Evolutionary conservation across 371 early-diverging fungal genomes (phyloP).

Genomic region (Zychaea mexicana): DNA sequence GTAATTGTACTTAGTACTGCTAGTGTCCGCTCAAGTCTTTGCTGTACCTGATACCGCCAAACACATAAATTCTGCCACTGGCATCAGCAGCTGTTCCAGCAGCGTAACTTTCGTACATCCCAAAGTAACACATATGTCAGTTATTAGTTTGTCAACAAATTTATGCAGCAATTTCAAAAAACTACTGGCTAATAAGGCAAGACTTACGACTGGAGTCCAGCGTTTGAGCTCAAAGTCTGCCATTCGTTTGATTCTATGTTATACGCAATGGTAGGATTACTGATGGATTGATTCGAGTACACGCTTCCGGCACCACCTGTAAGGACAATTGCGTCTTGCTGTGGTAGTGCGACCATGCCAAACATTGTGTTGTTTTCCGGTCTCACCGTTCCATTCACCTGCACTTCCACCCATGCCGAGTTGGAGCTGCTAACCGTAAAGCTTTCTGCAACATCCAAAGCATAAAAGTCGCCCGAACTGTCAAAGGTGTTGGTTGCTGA

Average conservation of each 20-base stretch:
- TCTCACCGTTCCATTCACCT: not conserved
- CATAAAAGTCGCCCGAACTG: not conserved
- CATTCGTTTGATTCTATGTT: not conserved
- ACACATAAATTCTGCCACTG: not conserved
- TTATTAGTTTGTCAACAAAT: not conserved
- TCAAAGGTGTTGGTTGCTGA: not conserved
- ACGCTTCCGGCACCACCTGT: conserved; percentile 1
- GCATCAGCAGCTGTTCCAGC: not conserved
- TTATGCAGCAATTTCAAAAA: too few relatives aligned
- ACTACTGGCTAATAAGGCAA: too few relatives aligned
- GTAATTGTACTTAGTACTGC: too few relatives aligned
- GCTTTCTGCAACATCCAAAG: not conserved
- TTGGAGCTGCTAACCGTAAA: not conserved
- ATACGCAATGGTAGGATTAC: not conserved
- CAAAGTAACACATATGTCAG: too few relatives aligned
- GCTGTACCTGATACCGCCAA: conserved; percentile 1
- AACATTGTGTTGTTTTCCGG: not conserved
- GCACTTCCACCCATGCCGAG: not conserved
- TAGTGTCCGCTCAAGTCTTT: too few relatives aligned
- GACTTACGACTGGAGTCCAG: not conserved
- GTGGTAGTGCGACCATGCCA: not conserved
- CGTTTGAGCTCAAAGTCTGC: not conserved
- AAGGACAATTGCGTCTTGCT: not conserved
- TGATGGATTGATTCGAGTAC: not conserved
- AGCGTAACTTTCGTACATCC: not conserved